A percentile compares a stretch with the other conserved stretches of the same genome.
Conservation (phyloP, 768 basidiomycete genomes). For the Auricularia heimuer region DNA sequence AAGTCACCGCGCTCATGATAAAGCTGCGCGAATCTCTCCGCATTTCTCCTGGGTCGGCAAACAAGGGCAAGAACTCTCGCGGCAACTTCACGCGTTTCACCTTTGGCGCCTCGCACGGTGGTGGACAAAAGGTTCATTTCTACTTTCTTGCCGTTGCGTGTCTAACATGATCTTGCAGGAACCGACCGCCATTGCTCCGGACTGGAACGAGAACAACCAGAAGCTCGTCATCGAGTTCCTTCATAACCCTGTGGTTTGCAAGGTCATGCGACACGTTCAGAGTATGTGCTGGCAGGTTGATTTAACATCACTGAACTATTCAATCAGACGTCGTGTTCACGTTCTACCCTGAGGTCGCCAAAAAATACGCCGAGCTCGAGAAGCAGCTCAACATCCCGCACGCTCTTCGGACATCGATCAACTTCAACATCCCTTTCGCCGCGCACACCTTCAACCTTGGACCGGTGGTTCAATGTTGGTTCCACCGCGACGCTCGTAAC, state of each 20-base stretch:
- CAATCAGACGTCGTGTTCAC: background rate
- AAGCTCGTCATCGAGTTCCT: background rate
- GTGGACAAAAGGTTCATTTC: background rate
- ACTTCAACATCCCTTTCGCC: conserved; percentile 18
- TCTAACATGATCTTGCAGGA: background rate
- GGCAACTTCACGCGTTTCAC: background rate
- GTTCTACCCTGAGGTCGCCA: background rate
- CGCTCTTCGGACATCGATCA: background rate
- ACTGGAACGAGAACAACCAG: background rate
- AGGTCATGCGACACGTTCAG: background rate
- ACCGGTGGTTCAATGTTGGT: conserved; percentile 1
- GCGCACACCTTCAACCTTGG: conserved; percentile 25
- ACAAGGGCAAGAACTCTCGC: background rate
- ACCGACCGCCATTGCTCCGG: background rate
- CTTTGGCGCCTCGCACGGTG: background rate
- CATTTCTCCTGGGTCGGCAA: background rate
- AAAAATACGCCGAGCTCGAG: background rate
- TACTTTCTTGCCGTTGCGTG: background rate
- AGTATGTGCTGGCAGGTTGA: background rate
- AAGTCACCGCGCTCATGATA: too few relatives aligned
- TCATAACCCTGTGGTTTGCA: too few relatives aligned
- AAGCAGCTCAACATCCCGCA: background rate
- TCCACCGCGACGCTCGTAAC: conserved; percentile 24
- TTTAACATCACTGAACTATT: background rate
- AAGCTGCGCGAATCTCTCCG: too few relatives aligned